Evolutionary conservation across 1,284 basidiomycete species (phyloP), one percentile per base, ranked within the genome.

Genomic region (Naganishia liquefaciens): DNA sequence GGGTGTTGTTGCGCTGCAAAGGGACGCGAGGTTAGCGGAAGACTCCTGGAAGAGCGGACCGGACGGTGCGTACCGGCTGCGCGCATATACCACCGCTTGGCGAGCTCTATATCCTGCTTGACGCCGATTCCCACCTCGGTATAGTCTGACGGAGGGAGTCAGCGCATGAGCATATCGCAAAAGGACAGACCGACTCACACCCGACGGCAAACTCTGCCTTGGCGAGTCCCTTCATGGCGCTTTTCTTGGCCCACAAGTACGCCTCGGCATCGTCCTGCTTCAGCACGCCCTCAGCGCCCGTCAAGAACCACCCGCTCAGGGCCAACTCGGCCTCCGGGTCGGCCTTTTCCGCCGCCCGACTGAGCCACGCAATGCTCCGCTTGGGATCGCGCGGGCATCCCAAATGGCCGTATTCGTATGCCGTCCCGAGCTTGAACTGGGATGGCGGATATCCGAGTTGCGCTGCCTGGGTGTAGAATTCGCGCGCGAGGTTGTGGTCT

Each of bases 11-110:
- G 57, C 19, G 50, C 64, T 15, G 39, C 27, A 27, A 27, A 39
- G 47, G 23, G 50, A 25, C 27, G 28, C 42, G 53, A 13, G 46
- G 33, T 25, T 28, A 23, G 15, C 6, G 30, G 47, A 19, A 2
- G 25, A 27, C 2, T 11, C 15, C n/a, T 40, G 15, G 25, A 47
- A 25, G 28, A 17, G 3, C 25, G 23, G 19, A 25, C 21, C 43
- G 43, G 17, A 17, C 13, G 23, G 17, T n/a, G 52, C 89, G 68
- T 71, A 95, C 92, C 91, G 69, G 93, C 92, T 53, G 93, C 91
- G 49, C 96, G 87, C 91, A 96, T 95, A 79, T 99, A 99, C 94
- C 95, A 99, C 72, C 91, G 84, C 80, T 96, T 98, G 21, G 96
- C 93, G 76, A 95, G 89, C 69, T 98, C 96, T 50, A 93, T 78